Evolutionary conservation across 768 basidiomycete genomes (phyloP).

Genomic region (Lentinula guzmanii): DNA sequence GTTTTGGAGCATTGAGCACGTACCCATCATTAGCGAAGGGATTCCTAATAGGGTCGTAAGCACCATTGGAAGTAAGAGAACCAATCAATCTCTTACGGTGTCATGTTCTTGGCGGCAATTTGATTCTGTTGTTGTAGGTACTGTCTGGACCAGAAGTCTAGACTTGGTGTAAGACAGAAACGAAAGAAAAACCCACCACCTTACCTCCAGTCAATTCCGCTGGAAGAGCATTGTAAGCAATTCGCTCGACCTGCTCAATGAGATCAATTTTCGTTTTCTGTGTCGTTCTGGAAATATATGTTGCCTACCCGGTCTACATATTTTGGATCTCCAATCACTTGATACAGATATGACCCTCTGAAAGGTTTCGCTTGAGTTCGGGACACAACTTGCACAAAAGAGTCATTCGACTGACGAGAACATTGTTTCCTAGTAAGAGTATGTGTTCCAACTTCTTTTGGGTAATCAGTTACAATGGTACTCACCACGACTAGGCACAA

Average conservation of each 20-base stretch:
- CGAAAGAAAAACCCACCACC: not conserved
- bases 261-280: not conserved
- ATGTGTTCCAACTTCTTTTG: not conserved
- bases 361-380: not conserved
- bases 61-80: not conserved
- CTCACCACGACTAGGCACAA: constrained; percentile 47
- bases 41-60: constrained; percentile 25
- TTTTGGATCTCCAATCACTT: constrained; percentile 49
- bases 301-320: constrained; percentile 38
- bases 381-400: not conserved
- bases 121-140: constrained; percentile 58
- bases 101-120: constrained; percentile 51
- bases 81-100: constrained; percentile 21
- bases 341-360: constrained; percentile 50
- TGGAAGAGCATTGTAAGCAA: constrained; percentile 47
- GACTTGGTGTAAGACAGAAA: not conserved
- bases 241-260: constrained; percentile 31
- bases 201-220: constrained; percentile 40
- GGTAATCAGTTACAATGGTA: not conserved
- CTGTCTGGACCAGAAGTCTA: constrained; percentile 55
- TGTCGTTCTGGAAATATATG: not conserved
- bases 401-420: constrained; percentile 36
- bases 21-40: constrained; percentile 50
- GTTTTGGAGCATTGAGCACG: constrained; percentile 6
- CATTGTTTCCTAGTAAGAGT: constrained; percentile 43